phyloP scores from a whole-genome alignment of 2,329 filamentous ascomycete species.

The Sporothrix humicola region DNA sequence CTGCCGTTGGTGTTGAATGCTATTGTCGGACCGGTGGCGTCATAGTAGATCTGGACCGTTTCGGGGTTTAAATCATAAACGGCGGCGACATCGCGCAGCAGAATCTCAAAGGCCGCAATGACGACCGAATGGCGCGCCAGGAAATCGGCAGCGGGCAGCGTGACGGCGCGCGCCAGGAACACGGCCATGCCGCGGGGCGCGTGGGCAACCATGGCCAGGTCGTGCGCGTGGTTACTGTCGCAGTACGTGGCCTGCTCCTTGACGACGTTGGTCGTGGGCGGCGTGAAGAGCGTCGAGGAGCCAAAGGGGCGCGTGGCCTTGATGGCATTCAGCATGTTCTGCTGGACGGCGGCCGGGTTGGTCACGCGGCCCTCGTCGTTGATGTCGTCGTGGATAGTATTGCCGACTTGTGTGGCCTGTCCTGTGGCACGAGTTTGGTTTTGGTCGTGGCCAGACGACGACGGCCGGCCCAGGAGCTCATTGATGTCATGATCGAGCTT shows the following conservation, averaged over 20 bases:
- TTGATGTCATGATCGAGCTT: constrained; percentile 41
- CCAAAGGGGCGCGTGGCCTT: constrained; percentile 78
- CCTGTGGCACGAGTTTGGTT: neutral
- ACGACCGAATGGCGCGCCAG: constrained; percentile 63
- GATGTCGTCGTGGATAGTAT: constrained; percentile 33
- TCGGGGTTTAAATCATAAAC: constrained; percentile 74
- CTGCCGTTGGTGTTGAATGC: constrained; percentile 89
- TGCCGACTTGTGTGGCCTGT: neutral
- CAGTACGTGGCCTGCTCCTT: constrained; percentile 87
- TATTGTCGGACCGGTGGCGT: constrained; percentile 78
- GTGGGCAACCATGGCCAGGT: constrained; percentile 73
- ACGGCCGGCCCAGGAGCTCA: neutral
- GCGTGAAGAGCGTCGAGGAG: constrained; percentile 73
- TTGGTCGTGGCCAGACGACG: neutral
- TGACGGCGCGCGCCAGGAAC: constrained; percentile 66
- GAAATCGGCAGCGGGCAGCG: constrained; percentile 59
- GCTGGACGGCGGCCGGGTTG: constrained; percentile 65
- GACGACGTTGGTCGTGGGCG: constrained; percentile 72
- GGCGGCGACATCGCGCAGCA: constrained; percentile 71
- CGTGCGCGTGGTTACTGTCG: constrained; percentile 74
- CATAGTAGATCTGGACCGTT: constrained; percentile 85
- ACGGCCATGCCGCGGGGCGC: constrained; percentile 75
- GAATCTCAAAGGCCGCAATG: constrained; percentile 70
- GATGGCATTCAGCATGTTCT: constrained; percentile 78
- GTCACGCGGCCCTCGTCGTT: constrained; percentile 60